Percentiles rank a stretch among this genome's conserved stretches.
Evolutionary conservation across 1,284 basidiomycete genomes (phyloP).

Genomic region (Fomitopsis pinicola): DNA sequence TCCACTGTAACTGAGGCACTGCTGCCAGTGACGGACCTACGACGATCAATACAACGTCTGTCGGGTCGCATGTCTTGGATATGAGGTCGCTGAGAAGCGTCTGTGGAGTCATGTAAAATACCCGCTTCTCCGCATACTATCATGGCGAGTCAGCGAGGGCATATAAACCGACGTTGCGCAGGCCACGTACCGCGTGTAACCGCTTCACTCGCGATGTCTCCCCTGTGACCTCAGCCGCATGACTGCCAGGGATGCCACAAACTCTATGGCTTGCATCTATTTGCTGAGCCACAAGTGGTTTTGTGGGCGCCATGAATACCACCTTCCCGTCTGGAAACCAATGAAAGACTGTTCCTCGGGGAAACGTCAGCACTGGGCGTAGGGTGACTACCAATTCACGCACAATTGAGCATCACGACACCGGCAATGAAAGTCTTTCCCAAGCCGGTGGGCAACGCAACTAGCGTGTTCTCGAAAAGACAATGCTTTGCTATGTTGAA

Average conservation of each 20-base stretch:
- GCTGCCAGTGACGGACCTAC: slow-evolving; percentile 48
- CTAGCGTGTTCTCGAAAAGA: slow-evolving; percentile 92
- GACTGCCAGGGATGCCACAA: slow-evolving; percentile 89
- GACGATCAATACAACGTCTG: slow-evolving; percentile 79
- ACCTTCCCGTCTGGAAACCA: slow-evolving; percentile 96
- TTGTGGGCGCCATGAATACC: slow-evolving; percentile 94
- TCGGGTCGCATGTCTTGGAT: slow-evolving; percentile 70
- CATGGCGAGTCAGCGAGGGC: not conserved
- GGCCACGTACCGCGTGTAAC: slow-evolving; percentile 53
- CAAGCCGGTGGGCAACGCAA: slow-evolving; percentile 92
- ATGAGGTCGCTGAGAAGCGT: slow-evolving; percentile 89
- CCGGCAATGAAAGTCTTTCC: slow-evolving; percentile 99
- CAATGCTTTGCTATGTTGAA: slow-evolving; percentile 89
- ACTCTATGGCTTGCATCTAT: slow-evolving; percentile 90
- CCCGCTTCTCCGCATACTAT: slow-evolving; percentile 82
- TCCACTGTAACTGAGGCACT: not conserved
- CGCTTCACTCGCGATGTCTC: slow-evolving; percentile 48
- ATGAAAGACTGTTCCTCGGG: slow-evolving; percentile 60
- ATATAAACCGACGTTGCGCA: not conserved
- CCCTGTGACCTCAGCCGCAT: slow-evolving; percentile 89
- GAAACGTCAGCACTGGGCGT: not conserved
- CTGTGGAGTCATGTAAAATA: slow-evolving; percentile 99
- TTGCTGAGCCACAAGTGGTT: slow-evolving; percentile 94
- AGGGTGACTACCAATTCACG: slow-evolving; percentile 22
- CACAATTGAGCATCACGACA: slow-evolving; percentile 93